Conservation (phyloP, 306 rosid species). For the Medicago arabica region DNA sequence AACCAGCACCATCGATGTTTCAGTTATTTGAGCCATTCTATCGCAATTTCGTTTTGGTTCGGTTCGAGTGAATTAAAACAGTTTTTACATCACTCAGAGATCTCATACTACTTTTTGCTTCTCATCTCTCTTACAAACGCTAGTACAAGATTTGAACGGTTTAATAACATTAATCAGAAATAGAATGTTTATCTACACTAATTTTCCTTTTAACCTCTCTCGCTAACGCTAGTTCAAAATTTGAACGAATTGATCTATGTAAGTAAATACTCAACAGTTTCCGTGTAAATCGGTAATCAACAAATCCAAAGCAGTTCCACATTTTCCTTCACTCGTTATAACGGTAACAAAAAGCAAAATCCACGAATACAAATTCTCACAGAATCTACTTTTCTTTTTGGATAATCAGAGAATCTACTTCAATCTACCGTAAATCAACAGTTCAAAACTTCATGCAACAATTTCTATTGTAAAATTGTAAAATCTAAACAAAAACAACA, state of each 20-base stretch:
- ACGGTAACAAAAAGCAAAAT: conserved; percentile 20
- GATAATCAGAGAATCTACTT: not conserved
- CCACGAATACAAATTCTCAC: not conserved
- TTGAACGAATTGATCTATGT: conserved; percentile 3
- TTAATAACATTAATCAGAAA: not conserved
- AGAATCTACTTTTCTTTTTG: not conserved
- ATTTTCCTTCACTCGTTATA: conserved; percentile 3
- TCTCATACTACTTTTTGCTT: not conserved
- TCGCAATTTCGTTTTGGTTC: not conserved
- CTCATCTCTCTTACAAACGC: not conserved
- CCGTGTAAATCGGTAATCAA: conserved; percentile 1
- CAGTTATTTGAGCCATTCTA: not conserved
- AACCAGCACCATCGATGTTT: not conserved
- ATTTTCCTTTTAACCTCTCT: not conserved
- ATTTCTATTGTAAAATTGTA: not conserved
- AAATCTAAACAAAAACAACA: not conserved
- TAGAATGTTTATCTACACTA: not conserved
- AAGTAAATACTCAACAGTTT: conserved; percentile 1
- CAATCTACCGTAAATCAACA: conserved; percentile 5
- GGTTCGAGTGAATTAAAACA: not conserved
- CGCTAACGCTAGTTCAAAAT: not conserved
- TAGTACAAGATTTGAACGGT: not conserved
- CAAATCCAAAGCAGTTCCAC: conserved; percentile 11
- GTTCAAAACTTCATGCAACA: not conserved
- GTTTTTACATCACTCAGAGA: not conserved